Conservation (phyloP, 2,329 filamentous ascomycete genomes). For the Nothopassalora personata region DNA sequence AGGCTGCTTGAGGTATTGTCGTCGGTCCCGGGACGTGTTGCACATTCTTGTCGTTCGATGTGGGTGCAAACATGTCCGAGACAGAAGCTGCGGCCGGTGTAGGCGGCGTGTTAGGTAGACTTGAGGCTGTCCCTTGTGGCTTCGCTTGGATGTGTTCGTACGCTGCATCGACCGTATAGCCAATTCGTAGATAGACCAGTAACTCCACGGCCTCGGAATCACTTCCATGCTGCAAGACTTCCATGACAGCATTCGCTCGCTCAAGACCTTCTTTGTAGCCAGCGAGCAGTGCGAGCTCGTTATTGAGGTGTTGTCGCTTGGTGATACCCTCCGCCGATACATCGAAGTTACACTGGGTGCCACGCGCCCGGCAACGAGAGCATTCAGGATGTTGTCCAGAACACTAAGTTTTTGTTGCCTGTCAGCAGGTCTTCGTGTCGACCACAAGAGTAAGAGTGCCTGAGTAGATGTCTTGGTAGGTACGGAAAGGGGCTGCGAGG, state of each 20-base stretch:
- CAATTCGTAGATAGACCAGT: constrained; percentile 21
- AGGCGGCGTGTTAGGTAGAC: neutral
- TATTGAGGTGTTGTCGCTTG: constrained; percentile 18
- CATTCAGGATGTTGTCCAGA: constrained; percentile 20
- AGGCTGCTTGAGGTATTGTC: neutral
- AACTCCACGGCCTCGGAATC: constrained; percentile 19
- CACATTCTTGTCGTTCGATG: neutral
- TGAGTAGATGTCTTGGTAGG: neutral
- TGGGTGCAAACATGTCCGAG: neutral
- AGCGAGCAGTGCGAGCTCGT: constrained; percentile 11
- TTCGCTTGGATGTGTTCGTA: constrained; percentile 1
- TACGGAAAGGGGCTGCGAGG: neutral
- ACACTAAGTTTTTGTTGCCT: constrained; percentile 3
- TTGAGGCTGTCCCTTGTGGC: neutral
- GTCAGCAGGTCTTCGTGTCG: neutral
- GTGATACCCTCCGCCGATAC: constrained; percentile 22
- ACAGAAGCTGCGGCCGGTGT: neutral
- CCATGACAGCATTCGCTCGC: constrained; percentile 11
- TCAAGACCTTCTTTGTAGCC: constrained; percentile 11
- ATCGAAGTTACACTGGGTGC: constrained; percentile 18
- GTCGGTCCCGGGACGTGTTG: neutral
- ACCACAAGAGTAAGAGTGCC: neutral
- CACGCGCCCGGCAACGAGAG: constrained; percentile 8
- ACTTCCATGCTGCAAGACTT: constrained; percentile 16
- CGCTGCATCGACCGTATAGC: constrained; percentile 13